Evolutionary conservation across 495 filamentous ascomycete species (phyloP), one percentile per base, ranked within the genome.

Genomic region (Bathelium albidoporum): DNA sequence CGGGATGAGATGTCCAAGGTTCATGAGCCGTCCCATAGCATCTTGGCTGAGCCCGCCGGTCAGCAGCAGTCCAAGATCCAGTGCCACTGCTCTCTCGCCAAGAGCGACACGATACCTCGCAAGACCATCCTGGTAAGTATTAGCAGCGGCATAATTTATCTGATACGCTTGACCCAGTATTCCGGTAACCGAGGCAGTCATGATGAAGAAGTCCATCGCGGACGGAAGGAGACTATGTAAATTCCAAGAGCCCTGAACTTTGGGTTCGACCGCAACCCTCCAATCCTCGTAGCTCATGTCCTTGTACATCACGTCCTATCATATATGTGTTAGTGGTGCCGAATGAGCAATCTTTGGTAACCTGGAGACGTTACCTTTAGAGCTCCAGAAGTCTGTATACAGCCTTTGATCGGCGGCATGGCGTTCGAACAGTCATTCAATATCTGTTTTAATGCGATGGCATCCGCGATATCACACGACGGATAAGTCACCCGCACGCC

Each of bases 131-230:
- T 18, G 43, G 28, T 59, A 63, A 18, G 45, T 39, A 29, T 63
- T 63, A 22, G 7, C 61, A 24, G 61, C 61, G 18, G 45, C 24
- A 45, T 63, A 63, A 26, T 59, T 59, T 5, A 44, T 44, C 14
- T 61, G 61, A 12, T 2, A n/a, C 53, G 14, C 22, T 4, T 22
- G 5, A 9, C 61, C 61, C 4, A 63, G 29, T 14, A 63, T 28
- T 2, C 43, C 49, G 9, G 28, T 24, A 5, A 63, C 32, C 14
- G 61, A 63, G 44, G 61, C 29, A n/a, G 60, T 26, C 52, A 60
- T 2, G 44, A 59, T 28, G 28, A 63, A 63, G 45, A 63, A 63
- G 61, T 63, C 61, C 9, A 63, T 52, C 3, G 9, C 18, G 7
- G 2, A 10, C 4, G 16, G 22, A 4, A 26, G 32, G 10, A 22